phyloP scores from a whole-genome alignment of 2,329 filamentous ascomycete species.

The Myriosclerotinia curreyana region DNA sequence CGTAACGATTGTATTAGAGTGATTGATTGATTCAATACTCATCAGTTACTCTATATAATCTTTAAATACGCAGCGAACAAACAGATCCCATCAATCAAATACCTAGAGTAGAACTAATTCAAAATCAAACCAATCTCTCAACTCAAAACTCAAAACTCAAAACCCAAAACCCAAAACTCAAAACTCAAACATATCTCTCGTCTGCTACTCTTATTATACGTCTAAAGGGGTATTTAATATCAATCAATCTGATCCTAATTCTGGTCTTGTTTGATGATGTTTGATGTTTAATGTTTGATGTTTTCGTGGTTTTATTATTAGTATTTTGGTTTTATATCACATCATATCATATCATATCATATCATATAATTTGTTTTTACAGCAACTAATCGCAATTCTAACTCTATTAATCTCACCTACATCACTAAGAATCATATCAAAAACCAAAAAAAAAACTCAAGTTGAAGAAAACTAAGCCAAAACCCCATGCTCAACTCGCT shows the following conservation, averaged over 20 bases:
- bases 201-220: too few species aligned
- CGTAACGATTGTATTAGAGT: neutral
- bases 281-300: neutral
- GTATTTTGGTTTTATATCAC: too few species aligned
- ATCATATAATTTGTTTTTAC: too few species aligned
- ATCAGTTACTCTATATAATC: too few species aligned
- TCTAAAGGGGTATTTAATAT: neutral
- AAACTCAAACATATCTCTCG: neutral
- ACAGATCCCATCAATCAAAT: neutral
- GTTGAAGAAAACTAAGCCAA: constrained; percentile 3
- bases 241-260: constrained; percentile 2
- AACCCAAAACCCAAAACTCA: neutral
- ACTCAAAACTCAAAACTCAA: neutral
- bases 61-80: too few species aligned
- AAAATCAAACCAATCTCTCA: neutral
- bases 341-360: too few species aligned
- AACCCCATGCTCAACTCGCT: constrained; percentile 10
- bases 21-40: constrained; percentile 6
- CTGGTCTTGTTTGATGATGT: neutral
- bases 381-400: neutral
- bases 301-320: neutral
- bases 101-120: neutral
- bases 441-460: too few species aligned
- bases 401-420: neutral
- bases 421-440: neutral